phyloP scores from a whole-genome alignment of 2,329 filamentous ascomycete genomes.

The Ceratocystiopsis minuta region DNA sequence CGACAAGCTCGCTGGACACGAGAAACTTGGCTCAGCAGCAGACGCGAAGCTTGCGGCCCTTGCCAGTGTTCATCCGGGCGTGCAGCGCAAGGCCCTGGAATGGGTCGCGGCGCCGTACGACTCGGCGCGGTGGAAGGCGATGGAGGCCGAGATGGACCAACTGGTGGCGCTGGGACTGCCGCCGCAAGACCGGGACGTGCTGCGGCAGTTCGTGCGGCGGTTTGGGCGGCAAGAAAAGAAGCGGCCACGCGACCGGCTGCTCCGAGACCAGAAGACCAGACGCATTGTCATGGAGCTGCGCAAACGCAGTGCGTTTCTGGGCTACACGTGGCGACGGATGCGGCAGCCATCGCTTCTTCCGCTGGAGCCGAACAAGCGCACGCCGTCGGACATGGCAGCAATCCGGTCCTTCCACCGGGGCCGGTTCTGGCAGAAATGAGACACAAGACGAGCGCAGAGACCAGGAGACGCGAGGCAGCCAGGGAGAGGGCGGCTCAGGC shows the following conservation, averaged over 20 bases:
- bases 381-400: too few relatives aligned
- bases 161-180: constrained; percentile 14
- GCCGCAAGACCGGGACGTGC: constrained; percentile 20
- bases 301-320: constrained; percentile 69
- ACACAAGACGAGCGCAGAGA: too few relatives aligned
- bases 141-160: constrained; percentile 30
- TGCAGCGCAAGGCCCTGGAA: constrained; percentile 25
- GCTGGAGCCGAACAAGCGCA: too few relatives aligned
- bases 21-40: background rate
- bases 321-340: constrained; percentile 35
- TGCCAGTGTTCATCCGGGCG: background rate
- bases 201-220: constrained; percentile 32
- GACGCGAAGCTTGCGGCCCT: background rate
- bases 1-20: background rate
- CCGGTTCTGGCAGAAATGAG: too few relatives aligned
- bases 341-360: constrained; percentile 6
- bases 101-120: constrained; percentile 31
- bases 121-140: constrained; percentile 26
- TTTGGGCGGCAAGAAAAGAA: constrained; percentile 51
- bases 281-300: constrained; percentile 58
- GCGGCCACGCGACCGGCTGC: constrained; percentile 64
- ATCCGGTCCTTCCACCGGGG: too few relatives aligned
- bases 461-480: too few relatives aligned
- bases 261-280: constrained; percentile 54
- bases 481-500: too few relatives aligned